These are phyloP conservation scores for Anthoceros angustus DNA, from an alignment of 225 moss, liverwort and hornwort species.

Conservation along the genomic window DNA sequence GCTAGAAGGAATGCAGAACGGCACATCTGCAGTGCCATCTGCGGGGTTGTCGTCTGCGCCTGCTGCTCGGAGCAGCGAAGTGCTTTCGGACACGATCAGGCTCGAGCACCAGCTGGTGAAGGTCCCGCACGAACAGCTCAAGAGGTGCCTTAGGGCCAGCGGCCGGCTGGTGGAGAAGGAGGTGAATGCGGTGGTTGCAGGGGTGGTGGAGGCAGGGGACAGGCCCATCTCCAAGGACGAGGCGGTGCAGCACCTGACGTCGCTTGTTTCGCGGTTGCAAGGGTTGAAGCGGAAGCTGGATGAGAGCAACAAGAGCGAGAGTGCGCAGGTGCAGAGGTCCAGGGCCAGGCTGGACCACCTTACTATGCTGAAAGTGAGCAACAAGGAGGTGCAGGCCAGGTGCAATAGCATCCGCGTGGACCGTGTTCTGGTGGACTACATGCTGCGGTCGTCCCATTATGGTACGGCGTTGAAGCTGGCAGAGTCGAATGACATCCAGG, in stretches of 20 bases:
- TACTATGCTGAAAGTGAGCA: constrained; percentile 63
- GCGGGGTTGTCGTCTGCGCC: no score
- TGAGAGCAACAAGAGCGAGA: constrained; percentile 91
- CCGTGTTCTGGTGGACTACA: constrained; percentile 90
- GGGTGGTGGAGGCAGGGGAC: constrained; percentile 82
- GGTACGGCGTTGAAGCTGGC: constrained; percentile 79
- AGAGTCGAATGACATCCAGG: constrained; percentile 76
- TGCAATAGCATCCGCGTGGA: constrained; percentile 89
- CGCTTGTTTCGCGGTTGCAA: constrained; percentile 90
- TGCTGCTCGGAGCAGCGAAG: constrained; percentile 52
- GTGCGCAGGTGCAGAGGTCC: constrained; percentile 91
- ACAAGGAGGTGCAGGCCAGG: constrained; percentile 51
- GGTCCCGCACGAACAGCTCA: constrained; percentile 94
- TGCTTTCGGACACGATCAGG: constrained; percentile 68
- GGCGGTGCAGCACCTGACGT: constrained; percentile 87
- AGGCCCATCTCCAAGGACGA: constrained; percentile 94
- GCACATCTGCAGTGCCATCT: constrained; percentile 13
- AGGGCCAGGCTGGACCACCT: constrained; percentile 92
- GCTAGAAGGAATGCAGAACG: background rate
- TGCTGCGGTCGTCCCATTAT: constrained; percentile 90
- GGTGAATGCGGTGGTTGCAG: constrained; percentile 81
- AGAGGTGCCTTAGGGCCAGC: constrained; percentile 81
- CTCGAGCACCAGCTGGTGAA: constrained; percentile 94
- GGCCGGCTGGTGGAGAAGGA: constrained; percentile 96
- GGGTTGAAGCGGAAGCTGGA: constrained; percentile 98